phyloP scores from a whole-genome alignment of 2,329 filamentous ascomycete genomes.

The Pestalotiopsis fici region DNA sequence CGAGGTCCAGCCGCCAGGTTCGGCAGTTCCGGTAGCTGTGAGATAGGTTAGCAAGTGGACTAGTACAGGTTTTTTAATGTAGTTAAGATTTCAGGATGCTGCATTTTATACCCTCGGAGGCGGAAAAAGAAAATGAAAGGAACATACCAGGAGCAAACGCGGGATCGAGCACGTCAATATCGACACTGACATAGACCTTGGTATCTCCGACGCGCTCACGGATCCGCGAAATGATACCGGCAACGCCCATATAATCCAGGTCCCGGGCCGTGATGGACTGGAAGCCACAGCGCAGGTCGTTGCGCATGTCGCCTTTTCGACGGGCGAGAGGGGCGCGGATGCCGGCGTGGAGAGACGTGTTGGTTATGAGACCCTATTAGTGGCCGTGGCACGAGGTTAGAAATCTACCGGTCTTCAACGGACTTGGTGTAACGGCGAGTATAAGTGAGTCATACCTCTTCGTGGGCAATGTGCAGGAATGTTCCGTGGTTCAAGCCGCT shows the following conservation, averaged over 20 bases:
- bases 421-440: neutral
- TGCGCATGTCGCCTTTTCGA: slow-evolving; percentile 50
- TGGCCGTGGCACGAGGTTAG: slow-evolving; percentile 14
- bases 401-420: neutral
- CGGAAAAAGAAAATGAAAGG: too few relatives aligned
- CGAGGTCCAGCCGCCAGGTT: slow-evolving; percentile 80
- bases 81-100: too few relatives aligned
- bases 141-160: slow-evolving; percentile 58
- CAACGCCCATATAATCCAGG: slow-evolving; percentile 69
- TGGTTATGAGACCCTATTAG: slow-evolving; percentile 49
- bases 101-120: too few relatives aligned
- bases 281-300: slow-evolving; percentile 62
- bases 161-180: slow-evolving; percentile 81
- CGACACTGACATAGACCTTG: slow-evolving; percentile 70
- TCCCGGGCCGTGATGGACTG: slow-evolving; percentile 60
- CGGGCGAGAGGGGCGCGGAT: slow-evolving; percentile 56
- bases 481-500: slow-evolving; percentile 62
- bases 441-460: slow-evolving; percentile 42
- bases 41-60: neutral
- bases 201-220: slow-evolving; percentile 53
- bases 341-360: slow-evolving; percentile 62
- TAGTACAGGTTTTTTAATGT: neutral
- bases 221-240: slow-evolving; percentile 66
- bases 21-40: slow-evolving; percentile 71
- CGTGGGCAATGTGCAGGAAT: slow-evolving; percentile 62